Evolutionary conservation across 345 rosid genomes (phyloP), one percentile per base, ranked within the genome.

Genomic region (Tarenaya hassleriana): DNA sequence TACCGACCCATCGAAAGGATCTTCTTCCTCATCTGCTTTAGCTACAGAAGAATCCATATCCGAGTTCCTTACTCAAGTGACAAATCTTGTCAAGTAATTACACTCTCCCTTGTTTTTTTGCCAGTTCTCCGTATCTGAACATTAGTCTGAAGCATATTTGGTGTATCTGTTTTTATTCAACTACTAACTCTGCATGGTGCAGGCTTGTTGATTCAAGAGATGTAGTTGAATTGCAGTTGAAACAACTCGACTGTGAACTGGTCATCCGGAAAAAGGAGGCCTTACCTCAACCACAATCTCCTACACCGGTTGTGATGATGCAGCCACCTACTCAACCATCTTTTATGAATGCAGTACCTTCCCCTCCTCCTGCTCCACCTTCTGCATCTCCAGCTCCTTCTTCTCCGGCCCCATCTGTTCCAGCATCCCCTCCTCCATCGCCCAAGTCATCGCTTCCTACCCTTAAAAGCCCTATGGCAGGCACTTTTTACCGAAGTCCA

Each of bases 181-280:
- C 13, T 47, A 11, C 14, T 11, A 32, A 17, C 50, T 16, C 7
- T 52, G 40, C 7, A 7, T 47, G 47, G 24, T 74, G 63, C 77
- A 86, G 97, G 76, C 84, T 89, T 46, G 97, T 89, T 42, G 90
- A 89, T 75, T 86, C 95, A 6, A 75, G 85, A 68, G 97, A 89
- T 69, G 83, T 89, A 1, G 76, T 75, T 44, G 97, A 89, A 78
- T 71, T 89, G 80, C 83, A 77, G 52, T 62, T 89, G 70, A 89
- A 89, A 63, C 97, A 89, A 66, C 82, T 77, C 4, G 95, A 81
- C 56, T 81, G 88, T 52, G 97, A 89, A 61, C 62, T 89, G 13
- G 38, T 60, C 33, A 89, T 89, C 60, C 80, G 95, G 12, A 89
- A 86, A 74, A 89, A 79, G 62, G 97, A 81, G 79, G 97, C 97